phyloP scores from a whole-genome alignment of 768 basidiomycete genomes.

The Suillus subluteus region DNA sequence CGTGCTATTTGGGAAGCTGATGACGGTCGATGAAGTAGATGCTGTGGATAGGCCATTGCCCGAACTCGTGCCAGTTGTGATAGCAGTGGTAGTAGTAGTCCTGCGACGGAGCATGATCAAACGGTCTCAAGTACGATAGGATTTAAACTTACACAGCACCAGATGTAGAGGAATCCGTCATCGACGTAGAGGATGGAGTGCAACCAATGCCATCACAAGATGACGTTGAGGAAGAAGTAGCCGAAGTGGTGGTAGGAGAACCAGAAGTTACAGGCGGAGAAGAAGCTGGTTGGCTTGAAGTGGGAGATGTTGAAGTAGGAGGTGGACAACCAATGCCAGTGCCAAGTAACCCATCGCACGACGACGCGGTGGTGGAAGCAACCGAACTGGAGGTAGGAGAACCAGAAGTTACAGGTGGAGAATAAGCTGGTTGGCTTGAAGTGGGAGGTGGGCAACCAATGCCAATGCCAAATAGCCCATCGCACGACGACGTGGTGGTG shows the following conservation, averaged over 20 bases:
- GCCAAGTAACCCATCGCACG: constrained; percentile 16
- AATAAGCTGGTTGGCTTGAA: constrained; percentile 9
- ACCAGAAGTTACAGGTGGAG: constrained; percentile 9
- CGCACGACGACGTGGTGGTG: constrained; percentile 1
- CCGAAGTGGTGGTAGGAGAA: neutral
- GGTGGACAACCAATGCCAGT: constrained; percentile 18
- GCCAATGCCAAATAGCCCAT: constrained; percentile 18
- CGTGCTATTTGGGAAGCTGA: constrained; percentile 33
- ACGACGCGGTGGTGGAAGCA: neutral
- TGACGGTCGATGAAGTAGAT: constrained; percentile 27
- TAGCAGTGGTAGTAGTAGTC: neutral
- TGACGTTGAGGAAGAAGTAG: constrained; percentile 12
- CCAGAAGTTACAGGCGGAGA: constrained; percentile 9
- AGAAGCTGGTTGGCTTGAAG: constrained; percentile 10
- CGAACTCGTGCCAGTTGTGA: neutral
- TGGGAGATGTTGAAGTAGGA: constrained; percentile 5
- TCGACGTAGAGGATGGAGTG: constrained; percentile 4
- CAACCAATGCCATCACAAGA: constrained; percentile 17
- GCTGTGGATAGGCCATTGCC: constrained; percentile 8
- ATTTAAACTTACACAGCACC: neutral
- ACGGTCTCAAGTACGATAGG: neutral
- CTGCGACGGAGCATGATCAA: neutral
- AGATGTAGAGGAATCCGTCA: neutral
- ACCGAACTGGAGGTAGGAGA: neutral
- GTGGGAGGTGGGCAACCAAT: constrained; percentile 15